Conservation (phyloP, 2,329 filamentous ascomycete genomes). For the Xylaria sp. region DNA sequence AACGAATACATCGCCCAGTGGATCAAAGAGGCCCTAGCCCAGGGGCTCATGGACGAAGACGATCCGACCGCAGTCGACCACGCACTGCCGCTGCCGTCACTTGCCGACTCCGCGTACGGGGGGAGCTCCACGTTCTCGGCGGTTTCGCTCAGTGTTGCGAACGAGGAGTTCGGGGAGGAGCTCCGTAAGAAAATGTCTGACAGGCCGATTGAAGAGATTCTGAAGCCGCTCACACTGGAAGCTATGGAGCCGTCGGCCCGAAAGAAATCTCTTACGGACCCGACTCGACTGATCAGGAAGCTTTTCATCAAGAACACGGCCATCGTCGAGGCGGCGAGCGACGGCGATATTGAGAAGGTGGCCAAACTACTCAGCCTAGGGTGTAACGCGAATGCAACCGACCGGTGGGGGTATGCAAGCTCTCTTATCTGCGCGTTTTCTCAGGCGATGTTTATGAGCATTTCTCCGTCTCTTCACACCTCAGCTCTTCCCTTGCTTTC, state of each 20-base stretch:
- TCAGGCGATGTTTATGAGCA: neutral
- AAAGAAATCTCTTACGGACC: neutral
- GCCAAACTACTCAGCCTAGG: constrained; percentile 44
- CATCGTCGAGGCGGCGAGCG: constrained; percentile 47
- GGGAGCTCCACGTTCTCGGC: constrained; percentile 32
- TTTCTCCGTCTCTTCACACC: too few relatives aligned
- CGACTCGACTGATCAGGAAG: constrained; percentile 37
- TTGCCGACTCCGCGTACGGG: constrained; percentile 43
- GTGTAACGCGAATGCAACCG: constrained; percentile 47
- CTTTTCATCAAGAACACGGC: constrained; percentile 41
- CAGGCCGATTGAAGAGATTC: constrained; percentile 36
- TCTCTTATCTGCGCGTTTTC: neutral
- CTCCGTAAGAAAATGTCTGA: constrained; percentile 33
- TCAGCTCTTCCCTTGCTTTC: neutral
- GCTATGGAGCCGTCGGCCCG: constrained; percentile 23
- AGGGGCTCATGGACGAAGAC: constrained; percentile 42
- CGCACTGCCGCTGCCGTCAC: neutral
- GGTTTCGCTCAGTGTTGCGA: constrained; percentile 35
- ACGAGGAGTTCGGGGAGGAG: constrained; percentile 45
- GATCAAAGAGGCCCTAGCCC: constrained; percentile 41
- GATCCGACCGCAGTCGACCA: constrained; percentile 29
- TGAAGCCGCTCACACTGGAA: constrained; percentile 35
- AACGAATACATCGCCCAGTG: constrained; percentile 45
- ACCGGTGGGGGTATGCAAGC: constrained; percentile 45
- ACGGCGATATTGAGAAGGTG: constrained; percentile 44